Evolutionary conservation across 176 grass and related monocot species (phyloP), one percentile per base, ranked within the genome.

Genomic region (Microstegium vimineum): DNA sequence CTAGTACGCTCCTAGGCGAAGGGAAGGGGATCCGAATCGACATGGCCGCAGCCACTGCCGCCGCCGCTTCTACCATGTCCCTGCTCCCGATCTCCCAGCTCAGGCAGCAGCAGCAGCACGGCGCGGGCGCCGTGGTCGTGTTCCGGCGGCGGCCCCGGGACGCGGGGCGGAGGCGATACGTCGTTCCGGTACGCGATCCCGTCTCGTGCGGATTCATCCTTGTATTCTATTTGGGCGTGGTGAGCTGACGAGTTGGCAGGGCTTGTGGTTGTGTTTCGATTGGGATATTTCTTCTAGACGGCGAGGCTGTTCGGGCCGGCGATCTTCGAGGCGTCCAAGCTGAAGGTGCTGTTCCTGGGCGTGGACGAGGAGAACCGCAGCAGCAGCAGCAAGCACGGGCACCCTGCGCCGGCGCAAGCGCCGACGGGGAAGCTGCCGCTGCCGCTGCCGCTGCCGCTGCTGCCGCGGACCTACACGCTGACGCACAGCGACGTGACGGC

Each of bases 401-500:
- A 22, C 6, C 51, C 52, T 20, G 1, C 57, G 56, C 8, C 69
- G 26, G 14, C 41, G 4, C n/a, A n/a, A n/a, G n/a, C n/a, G n/a
- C n/a, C n/a, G n/a, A 45, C 90, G 78, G n/a, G 27, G 75, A 14
- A 78, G n/a, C n/a, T n/a, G n/a, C n/a, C n/a, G 41, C n/a, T n/a
- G n/a, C n/a, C n/a, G n/a, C n/a, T n/a, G n/a, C 62, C 91, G 36
- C n/a, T n/a, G n/a, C 89, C 80, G 15, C 56, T 87, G 82, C 76
- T 99, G 62, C 91, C 85, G 12, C 81, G 96, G 86, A 79, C 93
- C 33, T 99, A 99, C 81, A 99, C 96, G 67, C 91, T 99, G 57
- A 99, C 96, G 57, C 96, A 99, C 91, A 99, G 96, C 89, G 96
- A 99, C 73, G 82, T 95, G 68, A 99, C 91, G 79, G 86, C 93